Conservation (phyloP, 345 rosid genomes). For the Lagerstroemia speciosa region DNA sequence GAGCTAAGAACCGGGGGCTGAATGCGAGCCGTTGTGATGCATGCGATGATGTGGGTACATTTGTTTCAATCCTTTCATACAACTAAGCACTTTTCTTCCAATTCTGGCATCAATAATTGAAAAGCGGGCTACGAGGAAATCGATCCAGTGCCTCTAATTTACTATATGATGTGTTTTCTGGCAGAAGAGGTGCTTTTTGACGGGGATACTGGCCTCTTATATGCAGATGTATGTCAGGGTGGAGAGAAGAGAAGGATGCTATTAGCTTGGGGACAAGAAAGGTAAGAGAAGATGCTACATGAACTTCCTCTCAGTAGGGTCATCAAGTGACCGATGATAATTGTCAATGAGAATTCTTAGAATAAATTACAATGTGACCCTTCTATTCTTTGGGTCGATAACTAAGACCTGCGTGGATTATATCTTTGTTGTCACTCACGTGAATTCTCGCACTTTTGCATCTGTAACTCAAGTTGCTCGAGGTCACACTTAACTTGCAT, state of each 20-base stretch:
- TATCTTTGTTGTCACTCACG: background rate
- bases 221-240: constrained; percentile 2
- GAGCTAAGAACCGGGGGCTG: background rate
- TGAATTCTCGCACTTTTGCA: background rate
- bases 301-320: background rate
- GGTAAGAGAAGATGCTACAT: constrained; percentile 1
- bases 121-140: background rate
- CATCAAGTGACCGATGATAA: background rate
- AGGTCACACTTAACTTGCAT: background rate
- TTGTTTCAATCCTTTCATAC: background rate
- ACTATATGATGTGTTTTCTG: background rate
- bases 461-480: background rate
- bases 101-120: background rate
- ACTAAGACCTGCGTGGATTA: background rate
- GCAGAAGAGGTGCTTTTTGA: background rate
- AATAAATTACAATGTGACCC: background rate
- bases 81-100: constrained; percentile 3
- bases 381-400: background rate
- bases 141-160: background rate
- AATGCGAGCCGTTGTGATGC: background rate
- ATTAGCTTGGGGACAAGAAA: constrained; percentile 21
- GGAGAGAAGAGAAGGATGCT: constrained; percentile 21
- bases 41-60: background rate
- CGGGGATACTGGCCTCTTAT: background rate
- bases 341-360: background rate